Evolutionary conservation across 2,329 filamentous ascomycete species (phyloP).

Genomic region (Fusarium brevicatenulatum): DNA sequence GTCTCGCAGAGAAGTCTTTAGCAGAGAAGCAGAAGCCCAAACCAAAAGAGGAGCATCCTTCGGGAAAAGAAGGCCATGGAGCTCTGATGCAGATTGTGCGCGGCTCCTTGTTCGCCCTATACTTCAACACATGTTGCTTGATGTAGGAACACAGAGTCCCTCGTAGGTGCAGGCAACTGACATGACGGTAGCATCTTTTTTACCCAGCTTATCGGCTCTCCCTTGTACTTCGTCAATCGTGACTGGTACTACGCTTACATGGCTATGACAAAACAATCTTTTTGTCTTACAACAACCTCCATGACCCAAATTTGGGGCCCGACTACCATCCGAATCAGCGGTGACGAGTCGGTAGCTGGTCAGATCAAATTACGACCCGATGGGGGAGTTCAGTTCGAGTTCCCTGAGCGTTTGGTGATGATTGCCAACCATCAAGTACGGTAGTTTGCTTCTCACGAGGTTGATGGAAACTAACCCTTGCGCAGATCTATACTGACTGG

Average conservation of each 20-base stretch:
- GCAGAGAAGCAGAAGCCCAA: conserved; percentile 4
- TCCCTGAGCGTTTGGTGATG: conserved; percentile 83
- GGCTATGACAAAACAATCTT: conserved; percentile 85
- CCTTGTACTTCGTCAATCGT: conserved; percentile 79
- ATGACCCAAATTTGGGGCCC: conserved; percentile 91
- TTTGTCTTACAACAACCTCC: conserved; percentile 80
- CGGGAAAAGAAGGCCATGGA: conserved; percentile 65
- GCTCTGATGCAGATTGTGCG: conserved; percentile 61
- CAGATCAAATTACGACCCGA: conserved; percentile 77
- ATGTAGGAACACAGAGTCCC: conserved; percentile 59
- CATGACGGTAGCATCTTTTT: conserved; percentile 63
- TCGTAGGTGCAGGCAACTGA: conserved; percentile 11
- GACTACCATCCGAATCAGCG: conserved; percentile 83
- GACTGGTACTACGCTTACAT: conserved; percentile 88
- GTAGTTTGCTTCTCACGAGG: neutral
- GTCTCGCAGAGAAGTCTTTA: conserved; percentile 33
- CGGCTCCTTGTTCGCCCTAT: conserved; percentile 61
- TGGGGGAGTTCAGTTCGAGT: conserved; percentile 79
- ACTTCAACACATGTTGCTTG: conserved; percentile 61
- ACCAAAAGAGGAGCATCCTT: conserved; percentile 56
- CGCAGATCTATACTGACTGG: conserved; percentile 86
- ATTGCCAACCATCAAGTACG: conserved; percentile 85
- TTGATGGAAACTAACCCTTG: neutral
- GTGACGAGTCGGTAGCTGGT: conserved; percentile 80
- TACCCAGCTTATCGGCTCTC: conserved; percentile 80